Percentiles rank a stretch among this genome's conserved stretches.
phyloP scores from a whole-genome alignment of 768 basidiomycete genomes.

The Suillus ampliporus region DNA sequence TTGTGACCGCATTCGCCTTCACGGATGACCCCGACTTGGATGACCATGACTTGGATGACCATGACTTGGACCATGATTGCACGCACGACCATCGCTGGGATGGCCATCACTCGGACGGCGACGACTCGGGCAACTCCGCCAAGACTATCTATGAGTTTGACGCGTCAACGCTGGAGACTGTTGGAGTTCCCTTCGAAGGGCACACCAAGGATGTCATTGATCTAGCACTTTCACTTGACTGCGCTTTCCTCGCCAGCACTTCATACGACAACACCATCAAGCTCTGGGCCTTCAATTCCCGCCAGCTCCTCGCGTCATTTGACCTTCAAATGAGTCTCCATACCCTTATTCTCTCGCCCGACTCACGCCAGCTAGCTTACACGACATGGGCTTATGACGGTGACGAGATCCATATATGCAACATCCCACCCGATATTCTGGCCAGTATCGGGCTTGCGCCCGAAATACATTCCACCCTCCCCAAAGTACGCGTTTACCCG shows the following conservation, averaged over 20 bases:
- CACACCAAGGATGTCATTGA: too few relatives aligned
- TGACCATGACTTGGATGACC: neutral
- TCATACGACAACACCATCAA: neutral
- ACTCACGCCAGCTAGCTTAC: neutral
- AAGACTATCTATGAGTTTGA: too few relatives aligned
- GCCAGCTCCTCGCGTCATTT: neutral
- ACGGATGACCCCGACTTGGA: rapidly evolving
- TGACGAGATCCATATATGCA: neutral
- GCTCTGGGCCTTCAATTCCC: neutral
- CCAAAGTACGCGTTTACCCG: too few relatives aligned
- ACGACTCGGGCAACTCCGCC: too few relatives aligned
- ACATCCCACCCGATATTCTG: neutral
- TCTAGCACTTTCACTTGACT: neutral
- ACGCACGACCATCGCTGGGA: too few relatives aligned
- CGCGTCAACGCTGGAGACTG: neutral
- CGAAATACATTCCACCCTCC: too few relatives aligned
- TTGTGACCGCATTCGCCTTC: neutral
- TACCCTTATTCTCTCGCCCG: neutral
- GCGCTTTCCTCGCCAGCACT: neutral
- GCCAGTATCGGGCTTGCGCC: neutral
- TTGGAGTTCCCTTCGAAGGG: neutral
- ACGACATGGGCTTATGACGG: neutral
- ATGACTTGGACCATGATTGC: too few relatives aligned
- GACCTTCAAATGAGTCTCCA: neutral
- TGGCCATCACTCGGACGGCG: too few relatives aligned